phyloP scores from a whole-genome alignment of 305 asterid species.

The Solanum hybrid region DNA sequence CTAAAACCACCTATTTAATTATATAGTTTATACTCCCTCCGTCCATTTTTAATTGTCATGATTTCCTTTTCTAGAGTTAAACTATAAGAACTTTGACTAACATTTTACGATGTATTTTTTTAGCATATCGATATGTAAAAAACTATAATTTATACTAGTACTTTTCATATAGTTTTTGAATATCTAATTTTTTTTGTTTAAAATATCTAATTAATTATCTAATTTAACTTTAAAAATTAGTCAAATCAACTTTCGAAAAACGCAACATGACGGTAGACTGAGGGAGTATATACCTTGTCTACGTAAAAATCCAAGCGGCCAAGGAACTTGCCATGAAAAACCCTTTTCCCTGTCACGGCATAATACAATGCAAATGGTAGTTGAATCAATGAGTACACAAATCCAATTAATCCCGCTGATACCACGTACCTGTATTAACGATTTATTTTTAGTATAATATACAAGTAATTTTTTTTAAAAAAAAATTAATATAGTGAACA shows the following conservation, averaged over 20 bases:
- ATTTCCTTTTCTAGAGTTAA: too few species aligned
- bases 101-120: too few species aligned
- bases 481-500: neutral
- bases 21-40: neutral
- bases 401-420: conserved; percentile 20
- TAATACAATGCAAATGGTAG: conserved; percentile 44
- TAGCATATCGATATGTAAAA: neutral
- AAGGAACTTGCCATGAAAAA: conserved; percentile 28
- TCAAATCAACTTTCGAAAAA: neutral
- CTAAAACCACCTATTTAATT: neutral
- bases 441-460: neutral
- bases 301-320: conserved; percentile 43
- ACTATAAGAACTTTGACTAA: neutral
- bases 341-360: conserved; percentile 22
- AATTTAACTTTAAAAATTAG: too few species aligned
- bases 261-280: neutral
- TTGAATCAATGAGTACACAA: conserved; percentile 37
- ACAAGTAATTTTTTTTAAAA: too few species aligned
- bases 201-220: too few species aligned
- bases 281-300: conserved; percentile 31
- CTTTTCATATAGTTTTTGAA: too few species aligned
- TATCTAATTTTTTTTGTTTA: too few species aligned
- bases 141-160: too few species aligned
- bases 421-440: conserved; percentile 31
- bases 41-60: neutral